A percentile compares a stretch with the other conserved stretches of the same genome.
phyloP scores from a whole-genome alignment of 495 filamentous ascomycete genomes.

The Baudoinia panamericana region DNA sequence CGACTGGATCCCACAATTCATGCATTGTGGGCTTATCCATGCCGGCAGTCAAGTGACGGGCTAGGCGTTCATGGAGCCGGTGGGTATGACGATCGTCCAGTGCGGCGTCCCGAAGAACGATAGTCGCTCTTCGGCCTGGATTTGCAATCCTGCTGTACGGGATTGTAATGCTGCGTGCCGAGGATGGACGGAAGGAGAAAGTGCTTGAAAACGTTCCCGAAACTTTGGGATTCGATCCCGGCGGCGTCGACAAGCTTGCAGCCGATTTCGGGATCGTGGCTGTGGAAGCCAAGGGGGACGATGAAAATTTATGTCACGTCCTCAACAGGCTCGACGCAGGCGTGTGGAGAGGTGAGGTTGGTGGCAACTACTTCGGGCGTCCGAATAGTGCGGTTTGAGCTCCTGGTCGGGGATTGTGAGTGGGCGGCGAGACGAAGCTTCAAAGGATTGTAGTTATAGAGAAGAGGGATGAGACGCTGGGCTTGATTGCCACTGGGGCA shows the following conservation, averaged over 20 bases:
- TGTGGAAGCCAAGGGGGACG: constrained; percentile 22
- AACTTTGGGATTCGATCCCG: constrained; percentile 9
- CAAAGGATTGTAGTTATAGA: neutral
- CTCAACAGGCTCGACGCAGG: constrained; percentile 18
- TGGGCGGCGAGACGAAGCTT: constrained; percentile 27
- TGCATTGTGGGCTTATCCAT: constrained; percentile 19
- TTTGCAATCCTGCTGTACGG: constrained; percentile 30
- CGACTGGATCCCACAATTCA: constrained; percentile 16
- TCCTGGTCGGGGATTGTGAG: constrained; percentile 10
- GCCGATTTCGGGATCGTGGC: constrained; percentile 25
- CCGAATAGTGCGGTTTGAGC: constrained; percentile 19
- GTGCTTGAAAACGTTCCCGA: constrained; percentile 9
- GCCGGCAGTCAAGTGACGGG: constrained; percentile 19
- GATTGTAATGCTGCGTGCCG: constrained; percentile 25
- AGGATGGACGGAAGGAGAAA: constrained; percentile 21
- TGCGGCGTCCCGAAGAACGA: constrained; percentile 22
- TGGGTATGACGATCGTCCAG: constrained; percentile 30
- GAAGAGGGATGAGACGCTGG: constrained; percentile 7
- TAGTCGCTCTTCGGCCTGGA: constrained; percentile 27
- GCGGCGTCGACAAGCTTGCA: constrained; percentile 29
- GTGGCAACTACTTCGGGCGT: constrained; percentile 22
- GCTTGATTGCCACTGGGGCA: constrained; percentile 25
- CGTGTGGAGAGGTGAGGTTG: constrained; percentile 20
- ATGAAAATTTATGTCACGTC: constrained; percentile 20
- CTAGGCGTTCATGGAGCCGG: constrained; percentile 27